Evolutionary conservation across 169 alveolate genomes (phyloP).

Genomic region (Eimeria falciformis): DNA sequence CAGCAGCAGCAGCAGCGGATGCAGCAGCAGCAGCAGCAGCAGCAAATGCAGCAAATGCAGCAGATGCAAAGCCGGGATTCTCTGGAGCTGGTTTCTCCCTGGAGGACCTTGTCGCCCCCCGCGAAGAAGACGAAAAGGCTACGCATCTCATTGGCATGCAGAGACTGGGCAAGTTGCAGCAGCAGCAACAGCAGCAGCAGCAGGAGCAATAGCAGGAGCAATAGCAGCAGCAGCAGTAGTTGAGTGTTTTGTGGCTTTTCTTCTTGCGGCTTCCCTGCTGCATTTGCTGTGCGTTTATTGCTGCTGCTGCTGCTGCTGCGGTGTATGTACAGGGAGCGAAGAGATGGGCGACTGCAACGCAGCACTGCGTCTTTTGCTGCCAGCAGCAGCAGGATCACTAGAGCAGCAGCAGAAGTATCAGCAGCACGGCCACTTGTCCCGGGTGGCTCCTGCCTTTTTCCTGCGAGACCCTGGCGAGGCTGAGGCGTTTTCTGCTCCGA

Average conservation of each 20-base stretch:
- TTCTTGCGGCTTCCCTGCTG: not conserved
- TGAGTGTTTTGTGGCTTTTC: not conserved
- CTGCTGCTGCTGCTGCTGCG: constrained; percentile 27
- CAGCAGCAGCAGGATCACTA: constrained; percentile 24
- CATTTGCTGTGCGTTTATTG: not conserved
- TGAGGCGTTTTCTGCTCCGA: not conserved
- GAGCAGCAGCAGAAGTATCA: constrained; percentile 30
- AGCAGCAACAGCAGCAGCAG: not conserved
- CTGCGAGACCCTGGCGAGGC: constrained; percentile 14
- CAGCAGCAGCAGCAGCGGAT: not conserved
- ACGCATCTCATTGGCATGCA: not conserved
- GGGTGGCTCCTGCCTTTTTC: constrained; percentile 14
- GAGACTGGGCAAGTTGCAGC: not conserved
- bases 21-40: constrained; percentile 4
- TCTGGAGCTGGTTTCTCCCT: not conserved
- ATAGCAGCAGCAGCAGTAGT: not conserved
- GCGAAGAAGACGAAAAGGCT: not conserved
- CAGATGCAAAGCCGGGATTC: not conserved
- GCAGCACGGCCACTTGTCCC: not conserved
- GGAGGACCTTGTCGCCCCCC: not conserved
- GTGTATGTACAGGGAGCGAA: constrained; percentile 1
- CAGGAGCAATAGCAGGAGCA: constrained; percentile 12
- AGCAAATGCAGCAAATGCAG: not conserved
- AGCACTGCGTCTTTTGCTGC: constrained; percentile 16
- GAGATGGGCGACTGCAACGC: constrained; percentile 10